A percentile compares a stretch with the other conserved stretches of the same genome.
These are phyloP conservation scores for Botrytis pseudocinerea DNA, from an alignment of 2,329 filamentous ascomycete species.

Conservation along the genomic window DNA sequence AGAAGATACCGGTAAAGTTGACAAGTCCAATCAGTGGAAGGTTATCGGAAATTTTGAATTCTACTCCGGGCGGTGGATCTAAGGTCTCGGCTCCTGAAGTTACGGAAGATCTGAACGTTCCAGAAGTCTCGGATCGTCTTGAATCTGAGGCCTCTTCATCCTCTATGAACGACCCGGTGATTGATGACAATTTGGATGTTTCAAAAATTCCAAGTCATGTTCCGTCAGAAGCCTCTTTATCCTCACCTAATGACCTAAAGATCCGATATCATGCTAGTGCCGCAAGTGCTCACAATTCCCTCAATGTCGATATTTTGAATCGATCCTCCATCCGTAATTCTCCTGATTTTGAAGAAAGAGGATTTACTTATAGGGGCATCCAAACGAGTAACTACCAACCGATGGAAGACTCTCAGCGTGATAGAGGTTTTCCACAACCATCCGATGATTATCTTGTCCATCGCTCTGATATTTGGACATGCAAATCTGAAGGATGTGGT, in stretches of 20 bases:
- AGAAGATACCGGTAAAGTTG: not conserved
- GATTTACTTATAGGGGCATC: not conserved
- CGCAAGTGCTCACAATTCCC: not conserved
- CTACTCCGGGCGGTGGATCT: not conserved
- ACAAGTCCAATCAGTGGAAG: not conserved
- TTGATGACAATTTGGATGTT: not conserved
- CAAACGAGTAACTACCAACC: not conserved
- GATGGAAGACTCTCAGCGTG: not conserved
- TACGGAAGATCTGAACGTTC: not conserved
- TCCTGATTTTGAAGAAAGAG: not conserved
- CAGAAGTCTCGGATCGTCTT: not conserved
- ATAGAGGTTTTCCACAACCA: not conserved
- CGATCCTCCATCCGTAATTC: not conserved
- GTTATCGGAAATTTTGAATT: slow-evolving; percentile 8
- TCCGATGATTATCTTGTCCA: not conserved
- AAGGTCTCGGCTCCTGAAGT: not conserved
- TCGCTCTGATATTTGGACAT: not conserved
- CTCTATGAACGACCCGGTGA: not conserved
- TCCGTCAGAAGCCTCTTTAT: not conserved
- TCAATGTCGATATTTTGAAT: not conserved
- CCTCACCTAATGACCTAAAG: not conserved
- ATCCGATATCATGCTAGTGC: not conserved
- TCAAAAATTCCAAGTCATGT: not conserved
- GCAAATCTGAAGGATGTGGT: not conserved
- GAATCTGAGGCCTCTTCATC: not conserved